Conservation (phyloP, 2,329 filamentous ascomycete species). For the Colletotrichum neosansevieriae region DNA sequence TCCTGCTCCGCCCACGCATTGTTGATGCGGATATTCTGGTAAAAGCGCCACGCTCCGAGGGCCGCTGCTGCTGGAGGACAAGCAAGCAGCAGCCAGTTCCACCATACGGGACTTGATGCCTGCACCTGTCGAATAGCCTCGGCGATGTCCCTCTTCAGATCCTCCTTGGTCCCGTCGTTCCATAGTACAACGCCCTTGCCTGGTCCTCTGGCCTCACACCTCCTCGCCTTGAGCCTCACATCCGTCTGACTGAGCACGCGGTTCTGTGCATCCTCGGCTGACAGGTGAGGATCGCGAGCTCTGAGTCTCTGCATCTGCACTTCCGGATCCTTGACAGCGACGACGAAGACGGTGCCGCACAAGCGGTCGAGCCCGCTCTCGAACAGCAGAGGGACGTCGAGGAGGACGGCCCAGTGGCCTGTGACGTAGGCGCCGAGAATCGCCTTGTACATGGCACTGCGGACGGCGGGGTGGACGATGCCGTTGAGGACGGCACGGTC, state of each 20-base stretch:
- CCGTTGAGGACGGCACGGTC: constrained; percentile 85
- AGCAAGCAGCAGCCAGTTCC: constrained; percentile 78
- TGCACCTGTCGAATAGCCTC: constrained; percentile 74
- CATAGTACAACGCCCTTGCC: constrained; percentile 84
- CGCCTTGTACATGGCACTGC: constrained; percentile 81
- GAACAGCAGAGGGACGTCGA: constrained; percentile 93
- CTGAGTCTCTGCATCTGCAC: constrained; percentile 86
- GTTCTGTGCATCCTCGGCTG: constrained; percentile 87
- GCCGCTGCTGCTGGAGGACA: constrained; percentile 81
- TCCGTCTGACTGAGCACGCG: constrained; percentile 89
- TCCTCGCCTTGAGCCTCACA: constrained; percentile 83
- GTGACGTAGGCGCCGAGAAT: constrained; percentile 79
- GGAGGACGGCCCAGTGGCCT: constrained; percentile 88
- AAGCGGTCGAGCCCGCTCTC: constrained; percentile 88
- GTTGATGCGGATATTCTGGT: constrained; percentile 78
- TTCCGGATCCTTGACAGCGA: constrained; percentile 82
- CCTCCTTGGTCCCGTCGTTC: constrained; percentile 84
- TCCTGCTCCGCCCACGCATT: constrained; percentile 75
- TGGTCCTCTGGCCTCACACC: constrained; percentile 74
- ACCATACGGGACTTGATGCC: constrained; percentile 79
- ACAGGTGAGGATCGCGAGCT: constrained; percentile 81
- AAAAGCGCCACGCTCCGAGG: constrained; percentile 78
- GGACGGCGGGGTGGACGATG: constrained; percentile 93
- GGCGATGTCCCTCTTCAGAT: constrained; percentile 76
- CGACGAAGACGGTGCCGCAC: constrained; percentile 88